These are phyloP conservation scores for peach (Prunus persica) DNA, from an alignment of 306 rosid genomes.

Conservation along the genomic window DNA sequence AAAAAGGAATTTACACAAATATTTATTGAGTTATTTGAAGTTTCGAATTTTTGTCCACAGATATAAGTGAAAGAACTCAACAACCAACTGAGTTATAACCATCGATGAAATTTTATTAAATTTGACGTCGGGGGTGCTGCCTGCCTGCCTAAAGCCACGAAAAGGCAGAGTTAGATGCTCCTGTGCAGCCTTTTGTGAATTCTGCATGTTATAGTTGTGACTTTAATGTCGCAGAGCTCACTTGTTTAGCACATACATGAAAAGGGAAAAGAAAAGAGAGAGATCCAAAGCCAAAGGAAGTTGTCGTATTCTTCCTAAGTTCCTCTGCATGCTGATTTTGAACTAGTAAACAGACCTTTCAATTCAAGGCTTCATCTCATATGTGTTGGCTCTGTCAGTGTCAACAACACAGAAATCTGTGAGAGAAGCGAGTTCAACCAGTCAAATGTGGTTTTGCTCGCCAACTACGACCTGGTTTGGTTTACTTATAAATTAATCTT, in stretches of 20 bases:
- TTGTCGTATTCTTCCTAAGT: no score
- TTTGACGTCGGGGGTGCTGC: neutral
- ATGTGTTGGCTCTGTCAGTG: no score
- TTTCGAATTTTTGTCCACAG: no score
- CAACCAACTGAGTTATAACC: no score
- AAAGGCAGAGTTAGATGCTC: neutral
- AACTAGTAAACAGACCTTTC: neutral
- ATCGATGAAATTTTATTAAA: neutral
- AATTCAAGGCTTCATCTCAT: neutral
- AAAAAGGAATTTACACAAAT: no score
- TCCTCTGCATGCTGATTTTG: neutral
- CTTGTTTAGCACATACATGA: neutral
- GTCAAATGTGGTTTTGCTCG: slow-evolving; percentile 16
- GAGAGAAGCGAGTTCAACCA: neutral
- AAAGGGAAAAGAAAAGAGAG: neutral
- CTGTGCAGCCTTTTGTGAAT: neutral
- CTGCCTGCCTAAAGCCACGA: neutral
- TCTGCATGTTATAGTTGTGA: neutral
- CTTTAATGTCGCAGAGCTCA: neutral
- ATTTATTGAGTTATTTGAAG: no score
- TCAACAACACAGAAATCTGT: no score
- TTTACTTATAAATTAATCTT: neutral
- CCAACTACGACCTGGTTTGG: slow-evolving; percentile 8
- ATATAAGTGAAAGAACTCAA: no score
- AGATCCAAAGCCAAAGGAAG: no score